phyloP scores from a whole-genome alignment of 2,329 filamentous ascomycete genomes.

The Xylaria sp. region DNA sequence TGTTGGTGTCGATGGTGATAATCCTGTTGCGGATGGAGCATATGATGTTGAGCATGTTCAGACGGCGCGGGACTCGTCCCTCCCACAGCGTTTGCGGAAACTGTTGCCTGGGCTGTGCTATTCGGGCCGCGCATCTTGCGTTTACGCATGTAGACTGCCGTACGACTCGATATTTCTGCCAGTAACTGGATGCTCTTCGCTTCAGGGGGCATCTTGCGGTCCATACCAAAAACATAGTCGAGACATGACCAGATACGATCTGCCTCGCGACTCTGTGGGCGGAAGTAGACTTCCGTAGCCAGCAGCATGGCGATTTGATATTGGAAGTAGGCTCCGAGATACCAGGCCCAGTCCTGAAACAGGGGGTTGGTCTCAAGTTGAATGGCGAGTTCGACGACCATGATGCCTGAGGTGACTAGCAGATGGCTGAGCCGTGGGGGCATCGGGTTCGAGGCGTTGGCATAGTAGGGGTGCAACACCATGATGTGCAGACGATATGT shows the following conservation, averaged over 20 bases:
- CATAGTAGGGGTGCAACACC: slow-evolving; percentile 63
- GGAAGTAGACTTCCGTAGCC: slow-evolving; percentile 60
- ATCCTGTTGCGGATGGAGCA: slow-evolving; percentile 2
- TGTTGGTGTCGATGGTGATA: slow-evolving; percentile 6
- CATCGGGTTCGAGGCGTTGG: slow-evolving; percentile 42
- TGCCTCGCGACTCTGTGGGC: slow-evolving; percentile 52
- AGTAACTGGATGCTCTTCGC: slow-evolving; percentile 59
- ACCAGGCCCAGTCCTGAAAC: slow-evolving; percentile 63
- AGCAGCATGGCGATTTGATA: slow-evolving; percentile 67
- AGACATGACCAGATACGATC: slow-evolving; percentile 65
- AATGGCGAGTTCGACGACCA: slow-evolving; percentile 45
- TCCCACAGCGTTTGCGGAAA: slow-evolving; percentile 33
- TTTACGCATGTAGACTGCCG: slow-evolving; percentile 53
- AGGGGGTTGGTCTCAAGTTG: slow-evolving; percentile 40
- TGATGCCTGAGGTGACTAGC: slow-evolving; percentile 55
- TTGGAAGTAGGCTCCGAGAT: slow-evolving; percentile 64
- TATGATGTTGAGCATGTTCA: slow-evolving; percentile 9
- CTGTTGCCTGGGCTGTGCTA: slow-evolving; percentile 37
- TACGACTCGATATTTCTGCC: slow-evolving; percentile 56
- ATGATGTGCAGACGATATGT: slow-evolving; percentile 60
- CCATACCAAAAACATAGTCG: slow-evolving; percentile 65
- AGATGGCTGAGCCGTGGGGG: slow-evolving; percentile 59
- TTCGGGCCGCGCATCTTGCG: slow-evolving; percentile 50
- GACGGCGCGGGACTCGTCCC: slow-evolving; percentile 20
- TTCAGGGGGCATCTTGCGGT: slow-evolving; percentile 44